phyloP scores from a whole-genome alignment of 2,329 filamentous ascomycete species.

The Alternaria viburni region DNA sequence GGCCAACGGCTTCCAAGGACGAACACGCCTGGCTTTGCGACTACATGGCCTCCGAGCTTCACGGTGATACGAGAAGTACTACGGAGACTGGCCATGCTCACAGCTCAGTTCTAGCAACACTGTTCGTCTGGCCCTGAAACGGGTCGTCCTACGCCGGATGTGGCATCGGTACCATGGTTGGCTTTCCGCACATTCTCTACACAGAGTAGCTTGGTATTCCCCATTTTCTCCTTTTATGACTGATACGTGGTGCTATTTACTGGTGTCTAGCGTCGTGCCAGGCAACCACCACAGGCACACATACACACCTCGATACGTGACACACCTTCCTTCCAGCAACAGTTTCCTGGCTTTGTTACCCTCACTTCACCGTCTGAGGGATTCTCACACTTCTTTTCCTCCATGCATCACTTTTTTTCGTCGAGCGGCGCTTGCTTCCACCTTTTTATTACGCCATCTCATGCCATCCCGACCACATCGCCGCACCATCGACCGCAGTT shows the following conservation, averaged over 20 bases:
- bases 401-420: background rate
- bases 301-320: conserved; percentile 3
- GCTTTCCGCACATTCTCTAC: conserved; percentile 21
- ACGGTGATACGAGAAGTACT: conserved; percentile 1
- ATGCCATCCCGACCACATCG: background rate
- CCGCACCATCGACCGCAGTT: background rate
- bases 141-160: conserved; percentile 20
- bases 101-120: conserved; percentile 11
- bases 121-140: conserved; percentile 7
- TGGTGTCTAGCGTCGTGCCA: conserved; percentile 25
- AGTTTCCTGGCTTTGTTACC: background rate
- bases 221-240: conserved; percentile 25
- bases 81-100: conserved; percentile 10
- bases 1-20: conserved; percentile 18
- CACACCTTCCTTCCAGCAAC: background rate
- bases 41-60: conserved; percentile 6
- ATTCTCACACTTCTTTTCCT: background rate
- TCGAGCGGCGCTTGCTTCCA: background rate
- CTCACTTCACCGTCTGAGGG: background rate
- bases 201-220: conserved; percentile 33
- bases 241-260: conserved; percentile 36
- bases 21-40: conserved; percentile 19
- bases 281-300: conserved; percentile 1
- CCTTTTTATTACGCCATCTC: background rate
- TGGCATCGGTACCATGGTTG: conserved; percentile 28